Evolutionary conservation across 495 filamentous ascomycete genomes (phyloP), one percentile per base, ranked within the genome.

Genomic region (Aspergillus taichungensis): DNA sequence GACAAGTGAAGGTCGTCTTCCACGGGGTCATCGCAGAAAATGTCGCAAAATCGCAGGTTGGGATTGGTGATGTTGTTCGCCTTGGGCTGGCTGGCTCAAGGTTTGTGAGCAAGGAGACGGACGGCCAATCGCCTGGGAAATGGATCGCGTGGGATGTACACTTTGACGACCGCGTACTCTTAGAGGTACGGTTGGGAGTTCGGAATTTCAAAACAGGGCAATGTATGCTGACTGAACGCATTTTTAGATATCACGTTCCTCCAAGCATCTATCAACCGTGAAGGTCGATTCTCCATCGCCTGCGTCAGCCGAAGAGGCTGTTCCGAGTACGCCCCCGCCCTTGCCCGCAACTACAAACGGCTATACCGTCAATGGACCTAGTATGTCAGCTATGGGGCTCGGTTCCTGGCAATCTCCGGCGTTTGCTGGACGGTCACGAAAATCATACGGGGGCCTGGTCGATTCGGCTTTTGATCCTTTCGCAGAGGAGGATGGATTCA

Each of bases 1-100:
- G 92, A 12, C 88, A 95, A 64, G 82, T 95, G n/a, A 78, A 87
- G 9, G 73, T 89, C 30, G 72, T 82, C 37, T 88, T 98, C 53
- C 71, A 71, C n/a, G 88, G 85, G 0, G 59, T 73, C 10, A 76
- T 78, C 49, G 92, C 87, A 13, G 77, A 80, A 54, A 74, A 71
- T n/a, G 74, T 92, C 13, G 78, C 80, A 8, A 72, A 73, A 36
- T 72, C 68, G 12, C 76, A 76, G 13, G 56, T 95, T 39, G 81
- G 82, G 12, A 92, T 85, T 50, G 82, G 87, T 2, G 91, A 95
- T 63, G 75, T 77, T 40, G 71, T 96, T 27, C 53, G 74, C 10
- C 59, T 98, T 45, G 69, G 75, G 48, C 62, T 98, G 35, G 74
- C 78, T 24, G 84, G 84, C 11, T 80, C 73, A 6, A 65, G 73